phyloP scores from a whole-genome alignment of 331 rosid species.

The Quercus tomentella region DNA sequence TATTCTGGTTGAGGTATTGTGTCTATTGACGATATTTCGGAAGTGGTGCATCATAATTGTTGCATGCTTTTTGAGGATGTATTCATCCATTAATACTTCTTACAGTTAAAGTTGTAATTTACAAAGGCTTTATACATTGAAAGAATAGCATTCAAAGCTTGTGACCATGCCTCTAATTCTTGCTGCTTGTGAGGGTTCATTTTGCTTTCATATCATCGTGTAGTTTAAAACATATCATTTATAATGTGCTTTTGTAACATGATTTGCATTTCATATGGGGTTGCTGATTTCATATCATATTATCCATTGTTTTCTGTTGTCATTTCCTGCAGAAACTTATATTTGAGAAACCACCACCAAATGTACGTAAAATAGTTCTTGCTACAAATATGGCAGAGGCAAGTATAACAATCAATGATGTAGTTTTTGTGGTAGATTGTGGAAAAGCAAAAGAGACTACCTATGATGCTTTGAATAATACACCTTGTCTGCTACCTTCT shows the following conservation, averaged over 20 bases:
- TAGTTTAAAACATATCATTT: background rate
- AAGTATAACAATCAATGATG: slow-evolving; percentile 90
- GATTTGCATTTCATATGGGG: slow-evolving; percentile 14
- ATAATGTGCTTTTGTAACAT: slow-evolving; percentile 6
- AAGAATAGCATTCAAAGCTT: background rate
- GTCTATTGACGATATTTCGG: background rate
- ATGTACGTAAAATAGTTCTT: slow-evolving; percentile 83
- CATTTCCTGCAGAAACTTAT: slow-evolving; percentile 66
- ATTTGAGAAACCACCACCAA: slow-evolving; percentile 82
- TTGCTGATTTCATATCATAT: slow-evolving; percentile 8
- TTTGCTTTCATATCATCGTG: background rate
- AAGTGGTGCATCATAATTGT: background rate
- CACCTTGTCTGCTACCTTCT: slow-evolving; percentile 93
- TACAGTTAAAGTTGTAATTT: background rate
- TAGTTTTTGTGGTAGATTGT: slow-evolving; percentile 91
- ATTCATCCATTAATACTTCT: background rate
- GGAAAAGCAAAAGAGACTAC: slow-evolving; percentile 99
- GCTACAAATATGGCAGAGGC: slow-evolving; percentile 99
- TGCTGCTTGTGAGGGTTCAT: background rate
- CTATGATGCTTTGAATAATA: slow-evolving; percentile 94
- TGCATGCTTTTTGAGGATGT: background rate
- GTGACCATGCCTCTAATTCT: background rate
- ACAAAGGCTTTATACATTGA: background rate
- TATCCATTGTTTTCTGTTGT: slow-evolving; percentile 1
- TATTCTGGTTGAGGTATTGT: background rate